These are phyloP conservation scores for Exsudoporus frostii DNA, from an alignment of 768 basidiomycete species.

Conservation along the genomic window DNA sequence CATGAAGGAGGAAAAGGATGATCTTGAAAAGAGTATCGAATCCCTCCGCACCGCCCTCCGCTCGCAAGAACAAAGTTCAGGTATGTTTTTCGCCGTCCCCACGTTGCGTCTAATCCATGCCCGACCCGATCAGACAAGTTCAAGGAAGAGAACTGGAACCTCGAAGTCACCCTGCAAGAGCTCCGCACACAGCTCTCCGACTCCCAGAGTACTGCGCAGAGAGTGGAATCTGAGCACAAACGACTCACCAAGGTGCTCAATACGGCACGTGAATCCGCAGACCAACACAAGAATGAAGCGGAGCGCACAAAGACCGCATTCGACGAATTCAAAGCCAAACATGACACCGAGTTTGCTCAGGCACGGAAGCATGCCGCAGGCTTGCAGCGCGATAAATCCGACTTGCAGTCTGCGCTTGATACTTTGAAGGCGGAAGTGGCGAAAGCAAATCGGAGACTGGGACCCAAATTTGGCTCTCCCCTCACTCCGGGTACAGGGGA, in stretches of 20 bases:
- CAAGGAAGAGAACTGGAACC: conserved; percentile 99
- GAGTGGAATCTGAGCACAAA: conserved; percentile 81
- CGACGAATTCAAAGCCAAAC: conserved; percentile 80
- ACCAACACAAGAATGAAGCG: conserved; percentile 82
- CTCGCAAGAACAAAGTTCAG: conserved; percentile 77
- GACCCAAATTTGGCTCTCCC: conserved; percentile 66
- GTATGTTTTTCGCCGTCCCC: conserved; percentile 38
- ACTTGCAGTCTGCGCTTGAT: conserved; percentile 81
- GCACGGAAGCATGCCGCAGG: conserved; percentile 85
- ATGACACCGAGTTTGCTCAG: conserved; percentile 93
- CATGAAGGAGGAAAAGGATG: conserved; percentile 89
- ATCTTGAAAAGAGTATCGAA: conserved; percentile 78
- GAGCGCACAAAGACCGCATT: conserved; percentile 63
- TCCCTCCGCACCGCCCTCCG: conserved; percentile 68
- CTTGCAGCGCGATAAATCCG: conserved; percentile 87
- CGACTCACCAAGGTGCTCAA: conserved; percentile 75
- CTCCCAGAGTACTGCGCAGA: conserved; percentile 59
- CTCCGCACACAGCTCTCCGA: conserved; percentile 68
- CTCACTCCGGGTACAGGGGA: conserved; percentile 60
- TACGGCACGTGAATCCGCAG: conserved; percentile 67
- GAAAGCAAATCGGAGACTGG: conserved; percentile 56
- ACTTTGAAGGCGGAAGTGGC: conserved; percentile 68
- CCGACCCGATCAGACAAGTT: conserved; percentile 64
- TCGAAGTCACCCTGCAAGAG: conserved; percentile 91
- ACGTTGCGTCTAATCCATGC: background rate